Evolutionary conservation across 2,329 filamentous ascomycete genomes (phyloP).

Genomic region (Colletotrichum sp.): DNA sequence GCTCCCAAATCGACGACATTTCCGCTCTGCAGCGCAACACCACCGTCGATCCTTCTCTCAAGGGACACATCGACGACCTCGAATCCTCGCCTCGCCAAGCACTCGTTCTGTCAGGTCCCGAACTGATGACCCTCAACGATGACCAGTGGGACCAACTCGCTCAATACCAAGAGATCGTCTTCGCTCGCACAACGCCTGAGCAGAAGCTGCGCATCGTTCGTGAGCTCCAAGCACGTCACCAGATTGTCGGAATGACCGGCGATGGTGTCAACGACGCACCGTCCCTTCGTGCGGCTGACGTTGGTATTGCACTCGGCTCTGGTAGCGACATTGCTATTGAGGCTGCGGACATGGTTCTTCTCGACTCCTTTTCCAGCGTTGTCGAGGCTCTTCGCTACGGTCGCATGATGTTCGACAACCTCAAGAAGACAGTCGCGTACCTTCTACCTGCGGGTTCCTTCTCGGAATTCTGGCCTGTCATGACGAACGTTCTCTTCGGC

Average conservation of each 20-base stretch:
- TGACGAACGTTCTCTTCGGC: constrained; percentile 75
- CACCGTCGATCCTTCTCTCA: constrained; percentile 21
- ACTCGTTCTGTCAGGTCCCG: constrained; percentile 69
- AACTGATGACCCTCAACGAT: constrained; percentile 70
- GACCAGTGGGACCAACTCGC: constrained; percentile 72
- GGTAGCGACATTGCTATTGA: constrained; percentile 85
- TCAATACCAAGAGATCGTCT: constrained; percentile 75
- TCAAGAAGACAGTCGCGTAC: constrained; percentile 80
- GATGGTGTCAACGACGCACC: constrained; percentile 89
- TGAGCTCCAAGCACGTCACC: constrained; percentile 70
- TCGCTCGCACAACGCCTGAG: constrained; percentile 77
- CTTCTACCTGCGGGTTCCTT: constrained; percentile 77
- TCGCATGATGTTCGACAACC: constrained; percentile 78
- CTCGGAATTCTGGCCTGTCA: constrained; percentile 77
- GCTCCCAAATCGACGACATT: constrained; percentile 55
- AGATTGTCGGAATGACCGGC: constrained; percentile 81
- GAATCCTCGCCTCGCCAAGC: constrained; percentile 41
- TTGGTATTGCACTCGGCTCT: constrained; percentile 82
- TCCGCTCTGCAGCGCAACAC: constrained; percentile 52
- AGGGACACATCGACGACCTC: constrained; percentile 7
- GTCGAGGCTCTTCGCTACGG: constrained; percentile 76
- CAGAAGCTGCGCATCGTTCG: constrained; percentile 83
- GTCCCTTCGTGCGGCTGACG: constrained; percentile 78
- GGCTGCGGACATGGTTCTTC: constrained; percentile 80
- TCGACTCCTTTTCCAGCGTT: constrained; percentile 76